These are phyloP conservation scores for Rubia tinctorum DNA, from an alignment of 305 asterid species.

Conservation along the genomic window DNA sequence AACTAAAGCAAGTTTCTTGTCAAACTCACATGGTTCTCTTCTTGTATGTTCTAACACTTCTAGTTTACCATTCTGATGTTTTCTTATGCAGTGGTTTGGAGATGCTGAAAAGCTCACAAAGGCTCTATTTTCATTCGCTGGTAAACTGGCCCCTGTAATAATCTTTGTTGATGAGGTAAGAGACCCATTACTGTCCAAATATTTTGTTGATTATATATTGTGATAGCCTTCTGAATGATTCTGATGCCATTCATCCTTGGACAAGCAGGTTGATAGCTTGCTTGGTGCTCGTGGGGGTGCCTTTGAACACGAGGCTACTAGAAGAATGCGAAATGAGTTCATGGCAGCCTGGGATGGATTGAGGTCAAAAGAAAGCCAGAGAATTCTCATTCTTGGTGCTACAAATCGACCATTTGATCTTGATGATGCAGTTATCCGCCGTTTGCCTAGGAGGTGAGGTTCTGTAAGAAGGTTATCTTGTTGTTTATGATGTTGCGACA, in stretches of 20 bases:
- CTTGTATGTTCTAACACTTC: neutral
- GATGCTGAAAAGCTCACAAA: slow-evolving; percentile 97
- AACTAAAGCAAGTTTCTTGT: neutral
- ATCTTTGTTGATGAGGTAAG: slow-evolving; percentile 97
- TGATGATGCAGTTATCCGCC: slow-evolving; percentile 99
- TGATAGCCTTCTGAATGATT: neutral
- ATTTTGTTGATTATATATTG: neutral
- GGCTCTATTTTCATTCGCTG: slow-evolving; percentile 97
- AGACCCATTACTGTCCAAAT: neutral
- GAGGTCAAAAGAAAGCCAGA: slow-evolving; percentile 92
- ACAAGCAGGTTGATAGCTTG: slow-evolving; percentile 90
- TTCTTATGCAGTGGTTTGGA: slow-evolving; percentile 96
- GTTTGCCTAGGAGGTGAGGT: slow-evolving; percentile 87
- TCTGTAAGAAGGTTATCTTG: neutral
- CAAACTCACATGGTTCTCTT: slow-evolving; percentile 7
- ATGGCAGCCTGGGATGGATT: slow-evolving; percentile 99
- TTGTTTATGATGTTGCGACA: neutral
- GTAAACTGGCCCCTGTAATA: slow-evolving; percentile 94
- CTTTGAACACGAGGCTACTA: slow-evolving; percentile 95
- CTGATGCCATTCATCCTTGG: slow-evolving; percentile 15
- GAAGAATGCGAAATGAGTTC: slow-evolving; percentile 98
- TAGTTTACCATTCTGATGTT: slow-evolving; percentile 15
- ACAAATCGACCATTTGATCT: slow-evolving; percentile 99
- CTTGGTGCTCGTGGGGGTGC: slow-evolving; percentile 99
- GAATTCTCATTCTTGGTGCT: slow-evolving; percentile 96